Evolutionary conservation across 345 rosid species (phyloP).

Genomic region (Brassica napus): DNA sequence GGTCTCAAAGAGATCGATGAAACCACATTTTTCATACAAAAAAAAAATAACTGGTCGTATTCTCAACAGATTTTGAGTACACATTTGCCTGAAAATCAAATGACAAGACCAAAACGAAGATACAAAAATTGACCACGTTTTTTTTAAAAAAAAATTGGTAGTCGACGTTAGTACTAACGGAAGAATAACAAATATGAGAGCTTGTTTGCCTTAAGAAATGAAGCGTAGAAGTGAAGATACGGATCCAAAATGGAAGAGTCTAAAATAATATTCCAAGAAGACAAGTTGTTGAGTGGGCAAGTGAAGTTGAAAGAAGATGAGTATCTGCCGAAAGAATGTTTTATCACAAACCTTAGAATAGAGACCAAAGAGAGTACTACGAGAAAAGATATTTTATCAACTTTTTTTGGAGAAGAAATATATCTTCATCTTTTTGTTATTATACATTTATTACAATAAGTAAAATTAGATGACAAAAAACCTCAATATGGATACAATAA

Average conservation of each 20-base stretch:
- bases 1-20: too few species aligned
- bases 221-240: slow-evolving; percentile 40
- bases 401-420: slow-evolving; percentile 18
- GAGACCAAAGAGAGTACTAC: not conserved
- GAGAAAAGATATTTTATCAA: slow-evolving; percentile 22
- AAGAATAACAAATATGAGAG: not conserved
- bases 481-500: not conserved
- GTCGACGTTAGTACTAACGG: not conserved
- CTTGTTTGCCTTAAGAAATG: slow-evolving; percentile 11
- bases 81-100: not conserved
- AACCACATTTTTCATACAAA: too few species aligned
- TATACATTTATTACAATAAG: not conserved
- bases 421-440: slow-evolving; percentile 30
- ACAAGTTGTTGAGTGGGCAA: slow-evolving; percentile 43
- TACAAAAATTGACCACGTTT: not conserved
- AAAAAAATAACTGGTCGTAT: not conserved
- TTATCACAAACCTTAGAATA: not conserved
- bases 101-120: not conserved
- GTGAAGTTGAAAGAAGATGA: slow-evolving; percentile 41
- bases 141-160: not conserved
- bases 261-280: slow-evolving; percentile 37
- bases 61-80: not conserved
- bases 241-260: slow-evolving; percentile 45
- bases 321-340: slow-evolving; percentile 1
- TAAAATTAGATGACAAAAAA: not conserved